Conservation (phyloP, 331 rosid species). For the Malus hybrid region DNA sequence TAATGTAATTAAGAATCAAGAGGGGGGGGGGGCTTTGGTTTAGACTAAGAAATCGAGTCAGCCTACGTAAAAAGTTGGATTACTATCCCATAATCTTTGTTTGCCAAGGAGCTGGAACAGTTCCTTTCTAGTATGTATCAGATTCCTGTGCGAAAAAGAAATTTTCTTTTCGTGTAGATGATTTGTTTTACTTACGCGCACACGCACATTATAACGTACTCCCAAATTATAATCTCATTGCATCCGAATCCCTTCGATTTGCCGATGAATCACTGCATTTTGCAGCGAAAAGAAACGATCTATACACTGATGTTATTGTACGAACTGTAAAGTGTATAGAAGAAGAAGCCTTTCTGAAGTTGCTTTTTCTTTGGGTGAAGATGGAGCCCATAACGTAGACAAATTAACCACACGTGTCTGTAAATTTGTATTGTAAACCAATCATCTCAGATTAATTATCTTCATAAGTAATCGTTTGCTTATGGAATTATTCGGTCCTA, state of each 20-base stretch:
- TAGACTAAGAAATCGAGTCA: neutral
- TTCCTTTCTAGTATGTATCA: neutral
- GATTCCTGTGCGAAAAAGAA: neutral
- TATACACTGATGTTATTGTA: neutral
- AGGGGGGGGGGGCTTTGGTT: slow-evolving; percentile 1
- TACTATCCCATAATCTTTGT: neutral
- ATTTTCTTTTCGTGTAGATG: neutral
- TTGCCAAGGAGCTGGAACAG: neutral
- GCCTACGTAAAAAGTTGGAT: neutral
- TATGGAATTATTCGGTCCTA: neutral
- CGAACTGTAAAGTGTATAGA: neutral
- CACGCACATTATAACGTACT: neutral
- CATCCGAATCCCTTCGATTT: neutral
- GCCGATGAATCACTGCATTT: neutral
- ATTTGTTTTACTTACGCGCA: neutral
- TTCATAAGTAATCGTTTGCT: neutral
- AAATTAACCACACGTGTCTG: neutral
- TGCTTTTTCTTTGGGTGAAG: neutral
- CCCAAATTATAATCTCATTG: no score
- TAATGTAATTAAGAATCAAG: neutral
- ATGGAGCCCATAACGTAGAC: neutral
- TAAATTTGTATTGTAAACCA: neutral
- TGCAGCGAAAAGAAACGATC: neutral
- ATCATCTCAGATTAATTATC: neutral
- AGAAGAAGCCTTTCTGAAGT: neutral